Base-by-base conservation (phyloP, 2,329 filamentous ascomycete species). In the Pyricularia grisea region DNA sequence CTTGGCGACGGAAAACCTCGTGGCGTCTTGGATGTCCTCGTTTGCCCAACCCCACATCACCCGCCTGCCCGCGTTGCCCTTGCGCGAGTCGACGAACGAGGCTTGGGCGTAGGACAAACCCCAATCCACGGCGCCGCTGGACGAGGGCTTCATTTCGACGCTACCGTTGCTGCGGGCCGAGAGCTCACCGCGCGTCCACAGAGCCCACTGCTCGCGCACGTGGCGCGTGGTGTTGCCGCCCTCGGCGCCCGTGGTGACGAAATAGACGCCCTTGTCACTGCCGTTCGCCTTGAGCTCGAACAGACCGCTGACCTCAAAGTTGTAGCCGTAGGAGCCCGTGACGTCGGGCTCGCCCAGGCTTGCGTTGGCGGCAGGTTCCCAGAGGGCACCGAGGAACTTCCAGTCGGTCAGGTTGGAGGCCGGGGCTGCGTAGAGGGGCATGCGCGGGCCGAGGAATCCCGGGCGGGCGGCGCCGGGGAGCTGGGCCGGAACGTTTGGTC, bases 31-130 rank as follows among this genome's bases (percentile, higher is more conserved):
- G 66, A 67, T 28, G 66, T 67, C 66, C 66, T 67, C 66, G 66
- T 67, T 60, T 25, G 66, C 66, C 66, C 66, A 67, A 7, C 42
- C 36, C 66, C 66, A 66, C 65, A 66, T 66, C 33, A 66, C 65
- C 30, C 65, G 65, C 20, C 65, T 31, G 33, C 27, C 33, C 28
- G 7, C 2, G 30, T 66, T 66, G 65, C 65, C 65, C 31, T 66
- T n/a, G 31, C 65, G 65, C 33, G 65, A 12, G n/a, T 66, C 65
- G n/a, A 66, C 11, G 9, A 23, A 66, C 33, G 65, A 25, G 23
- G 65, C 65, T 33, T 66, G 65, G 4, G 65, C 65, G 65, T 66
- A 66, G 14, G 65, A 12, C 65, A 66, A n/a, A 20, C 65, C 65
- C 65, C 65, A 66, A n/a, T 66, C 65, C 28, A 66, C 33, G 30